Base-by-base conservation (phyloP, 2,329 filamentous ascomycete genomes). In the Setomelanomma holmii region DNA sequence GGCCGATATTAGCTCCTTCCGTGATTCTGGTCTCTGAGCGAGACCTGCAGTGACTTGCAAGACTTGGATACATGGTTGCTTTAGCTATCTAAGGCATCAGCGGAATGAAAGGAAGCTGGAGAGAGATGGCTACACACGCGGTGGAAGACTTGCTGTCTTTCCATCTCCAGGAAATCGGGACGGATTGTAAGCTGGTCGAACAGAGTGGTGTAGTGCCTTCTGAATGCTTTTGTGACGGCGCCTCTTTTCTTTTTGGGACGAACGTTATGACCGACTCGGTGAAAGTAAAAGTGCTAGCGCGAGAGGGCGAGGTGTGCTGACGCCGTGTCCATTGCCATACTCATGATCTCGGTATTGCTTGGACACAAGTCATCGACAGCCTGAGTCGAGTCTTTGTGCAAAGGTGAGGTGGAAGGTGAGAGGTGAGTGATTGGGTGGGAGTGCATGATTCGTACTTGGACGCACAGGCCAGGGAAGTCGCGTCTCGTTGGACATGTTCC, bases 31-130 rank as follows among this genome's bases (percentile, higher is more conserved):
- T 30, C 75, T 76, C 27, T 77, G 78, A 41, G 79, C 77, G 50
- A 86, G 78, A 36, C 72, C 75, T 14, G 86, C 71, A 8, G 81
- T 81, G 41, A 78, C 73, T 40, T 86, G 80, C 56, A 83, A 83
- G 30, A 88, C 77, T 39, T 82, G 78, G 27, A 88, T 81, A 63
- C 85, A 88, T 49, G 78, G 75, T 43, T 80, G 78, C 58, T 86
- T 86, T 49, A 88, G 76, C 81, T 84, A 61, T 24, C 49, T 16
- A 5, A 19, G 40, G 11, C 39, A 40, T 61, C 23, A 59, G 53
- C 27, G 16, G 6, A 35, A 19, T 24, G 35, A 30, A n/a, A 22
- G 35, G 12, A 33, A 2, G 12, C 34, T 30, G 27, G n/a, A 21
- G 12, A 30, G n/a, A n/a, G n/a, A n/a, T n/a, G 16, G 21, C 2